These are phyloP conservation scores for Myriosclerotinia curreyana DNA, from an alignment of 2,329 filamentous ascomycete species.

Conservation along the genomic window DNA sequence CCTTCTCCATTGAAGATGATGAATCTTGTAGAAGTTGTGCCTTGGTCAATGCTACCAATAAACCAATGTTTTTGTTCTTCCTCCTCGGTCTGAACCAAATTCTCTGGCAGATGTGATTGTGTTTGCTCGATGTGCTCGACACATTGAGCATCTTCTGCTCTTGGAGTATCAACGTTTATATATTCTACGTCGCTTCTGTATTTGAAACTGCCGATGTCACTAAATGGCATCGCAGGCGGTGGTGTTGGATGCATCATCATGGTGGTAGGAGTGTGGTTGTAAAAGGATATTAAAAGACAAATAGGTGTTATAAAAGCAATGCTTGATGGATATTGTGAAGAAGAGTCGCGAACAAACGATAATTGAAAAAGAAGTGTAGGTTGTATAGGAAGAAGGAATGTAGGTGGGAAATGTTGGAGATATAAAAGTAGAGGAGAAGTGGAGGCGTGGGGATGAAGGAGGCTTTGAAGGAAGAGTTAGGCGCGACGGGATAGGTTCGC, in stretches of 20 bases:
- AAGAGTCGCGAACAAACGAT: neutral
- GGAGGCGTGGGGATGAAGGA: slow-evolving; percentile 9
- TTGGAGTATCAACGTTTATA: slow-evolving; percentile 19
- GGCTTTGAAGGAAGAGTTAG: slow-evolving; percentile 10
- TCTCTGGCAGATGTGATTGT: slow-evolving; percentile 28
- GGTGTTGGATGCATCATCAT: slow-evolving; percentile 21
- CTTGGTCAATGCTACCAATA: slow-evolving; percentile 86
- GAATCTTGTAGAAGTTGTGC: slow-evolving; percentile 85
- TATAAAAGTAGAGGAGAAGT: slow-evolving; percentile 7
- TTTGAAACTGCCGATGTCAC: slow-evolving; percentile 10
- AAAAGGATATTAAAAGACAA: neutral
- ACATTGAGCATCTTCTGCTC: slow-evolving; percentile 26
- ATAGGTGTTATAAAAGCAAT: neutral
- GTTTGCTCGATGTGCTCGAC: slow-evolving; percentile 30
- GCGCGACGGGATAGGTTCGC: slow-evolving; percentile 2
- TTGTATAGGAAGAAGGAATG: neutral
- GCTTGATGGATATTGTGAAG: neutral
- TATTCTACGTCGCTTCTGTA: slow-evolving; percentile 14
- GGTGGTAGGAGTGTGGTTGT: neutral
- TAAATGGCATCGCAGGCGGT: slow-evolving; percentile 11
- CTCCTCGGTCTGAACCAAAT: slow-evolving; percentile 28
- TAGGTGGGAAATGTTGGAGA: neutral
- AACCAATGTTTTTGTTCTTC: slow-evolving; percentile 54
- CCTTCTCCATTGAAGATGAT: slow-evolving; percentile 83
- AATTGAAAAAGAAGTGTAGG: neutral